Base-by-base conservation (phyloP, 495 filamentous ascomycete species). In the Penicillium tannophilum region DNA sequence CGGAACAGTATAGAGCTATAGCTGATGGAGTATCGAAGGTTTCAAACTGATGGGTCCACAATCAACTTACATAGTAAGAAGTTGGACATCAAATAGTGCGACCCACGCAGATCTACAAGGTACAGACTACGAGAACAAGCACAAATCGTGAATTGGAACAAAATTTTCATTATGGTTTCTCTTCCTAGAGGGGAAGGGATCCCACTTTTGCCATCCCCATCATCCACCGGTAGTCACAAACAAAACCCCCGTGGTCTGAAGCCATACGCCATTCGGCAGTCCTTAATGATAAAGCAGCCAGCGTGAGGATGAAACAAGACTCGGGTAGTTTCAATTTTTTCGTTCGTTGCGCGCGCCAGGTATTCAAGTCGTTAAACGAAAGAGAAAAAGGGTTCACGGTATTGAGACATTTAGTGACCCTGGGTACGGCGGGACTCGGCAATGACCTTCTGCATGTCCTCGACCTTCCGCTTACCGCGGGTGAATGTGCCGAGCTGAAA, bases 391-490 rank as follows among this genome's bases (percentile, higher is more conserved):
- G 54, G 54, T 33, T 56, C 43, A 33, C 28, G 43, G n/a, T 19
- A 39, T 28, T 65, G 71, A 68, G 56, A 59, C 63, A 66, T 80
- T 86, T 90, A 92, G 85, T 93, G 90, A 80, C 80, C 79, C 70
- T 73, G 87, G 55, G 68, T 80, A 70, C 94, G 85, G 72, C 94
- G 90, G 66, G 91, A 87, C 85, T 98, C 94, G 67, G 92, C 93
- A 79, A 98, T 98, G 76, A 98, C 90, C 69, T 90, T 86, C 81
- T 91, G 89, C 81, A 98, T 90, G 82, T 97, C 92, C 75, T 98
- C 94, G 63, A 97, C 94, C 92, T 98, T 98, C 72, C 84, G 84
- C 93, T 98, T 98, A 66, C 93, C 94, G 72, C 94, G 92, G 69
- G 87, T 87, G 80, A 96, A 98, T 68, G 94, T 97, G 70, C 94